phyloP scores from a whole-genome alignment of 1,139 yeast genomes.

The Lodderomyces beijingensis region DNA sequence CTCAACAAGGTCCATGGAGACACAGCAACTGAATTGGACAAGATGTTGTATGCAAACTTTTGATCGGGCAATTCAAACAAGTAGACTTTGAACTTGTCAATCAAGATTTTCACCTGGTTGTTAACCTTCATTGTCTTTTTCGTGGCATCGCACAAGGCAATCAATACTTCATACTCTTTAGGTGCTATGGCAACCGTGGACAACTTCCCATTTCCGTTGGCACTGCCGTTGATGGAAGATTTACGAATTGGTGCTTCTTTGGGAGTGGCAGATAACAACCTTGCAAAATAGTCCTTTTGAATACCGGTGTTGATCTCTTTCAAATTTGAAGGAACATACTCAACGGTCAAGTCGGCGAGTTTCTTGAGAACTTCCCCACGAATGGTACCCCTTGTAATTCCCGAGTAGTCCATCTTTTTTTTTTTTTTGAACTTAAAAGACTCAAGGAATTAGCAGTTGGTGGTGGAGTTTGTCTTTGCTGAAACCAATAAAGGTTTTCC shows the following conservation, averaged over 20 bases:
- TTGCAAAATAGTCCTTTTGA: constrained; percentile 22
- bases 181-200: constrained; percentile 40
- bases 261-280: constrained; percentile 21
- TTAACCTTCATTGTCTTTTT: constrained; percentile 31
- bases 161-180: constrained; percentile 66
- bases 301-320: constrained; percentile 14
- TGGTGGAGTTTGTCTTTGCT: too few relatives aligned
- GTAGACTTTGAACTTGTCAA: constrained; percentile 54
- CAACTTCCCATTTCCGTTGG: constrained; percentile 9
- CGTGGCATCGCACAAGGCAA: constrained; percentile 62
- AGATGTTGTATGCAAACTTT: constrained; percentile 24
- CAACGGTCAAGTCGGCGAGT: constrained; percentile 26
- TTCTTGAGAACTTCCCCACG: constrained; percentile 60
- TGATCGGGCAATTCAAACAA: constrained; percentile 59
- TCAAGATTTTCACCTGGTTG: constrained; percentile 48
- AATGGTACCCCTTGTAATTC: constrained; percentile 40
- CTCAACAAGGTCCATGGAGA: constrained; percentile 39
- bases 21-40: constrained; percentile 21
- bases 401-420: constrained; percentile 33
- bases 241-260: constrained; percentile 8
- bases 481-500: too few relatives aligned
- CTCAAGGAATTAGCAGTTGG: background rate
- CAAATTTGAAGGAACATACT: constrained; percentile 17
- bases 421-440: background rate
- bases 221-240: constrained; percentile 1